Evolutionary conservation across 345 rosid species (phyloP).

Genomic region (sweet orange (Citrus sinensis)): DVS_A1.0 CM039163.1:23815001-23815500

Average conservation of each 20-base stretch:
- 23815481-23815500: background rate
- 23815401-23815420: too few relatives aligned
- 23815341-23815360: background rate
- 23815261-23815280: background rate
- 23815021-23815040: background rate
- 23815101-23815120: background rate
- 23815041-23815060: background rate
- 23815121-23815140: background rate
- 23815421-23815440: too few relatives aligned
- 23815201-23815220: too few relatives aligned
- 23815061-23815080: conserved; percentile 14
- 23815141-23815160: too few relatives aligned
- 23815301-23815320: background rate
- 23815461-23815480: too few relatives aligned
- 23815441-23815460: too few relatives aligned
- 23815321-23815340: background rate
- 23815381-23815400: background rate
- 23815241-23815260: background rate
- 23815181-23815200: background rate
- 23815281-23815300: background rate
- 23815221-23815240: background rate
- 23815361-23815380: background rate
- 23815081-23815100: conserved; percentile 4
- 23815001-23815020: background rate
- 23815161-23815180: background rate